phyloP scores from a whole-genome alignment of 2,329 filamentous ascomycete species.

The Berkeleyomyces basicola region DNA sequence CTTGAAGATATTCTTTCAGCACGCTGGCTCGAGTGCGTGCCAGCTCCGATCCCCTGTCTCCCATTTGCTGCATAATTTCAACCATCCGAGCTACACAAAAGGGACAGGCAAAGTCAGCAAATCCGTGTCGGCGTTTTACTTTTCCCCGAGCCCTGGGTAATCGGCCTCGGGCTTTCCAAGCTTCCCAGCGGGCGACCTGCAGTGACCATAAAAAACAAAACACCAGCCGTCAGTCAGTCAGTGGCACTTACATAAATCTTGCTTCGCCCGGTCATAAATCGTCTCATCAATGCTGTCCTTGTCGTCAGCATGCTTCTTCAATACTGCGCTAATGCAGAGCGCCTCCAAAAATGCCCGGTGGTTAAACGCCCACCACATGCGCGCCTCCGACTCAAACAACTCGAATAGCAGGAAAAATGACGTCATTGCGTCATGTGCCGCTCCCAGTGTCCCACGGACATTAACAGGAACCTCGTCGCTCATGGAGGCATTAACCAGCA shows the following conservation, averaged over 20 bases:
- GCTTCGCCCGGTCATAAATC: constrained; percentile 40
- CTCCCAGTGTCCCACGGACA: constrained; percentile 52
- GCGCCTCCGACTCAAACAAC: constrained; percentile 52
- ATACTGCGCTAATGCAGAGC: constrained; percentile 45
- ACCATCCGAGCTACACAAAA: constrained; percentile 39
- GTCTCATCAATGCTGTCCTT: constrained; percentile 29
- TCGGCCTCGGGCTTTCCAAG: not conserved
- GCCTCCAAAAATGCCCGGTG: constrained; percentile 67
- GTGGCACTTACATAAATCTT: constrained; percentile 40
- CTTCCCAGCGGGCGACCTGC: not conserved
- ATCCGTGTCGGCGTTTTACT: not conserved
- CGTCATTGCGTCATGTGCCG: constrained; percentile 56
- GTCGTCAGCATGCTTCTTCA: constrained; percentile 34
- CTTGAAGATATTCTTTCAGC: constrained; percentile 33
- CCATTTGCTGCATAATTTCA: constrained; percentile 41
- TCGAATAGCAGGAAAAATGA: constrained; percentile 57
- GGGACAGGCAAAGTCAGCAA: not conserved
- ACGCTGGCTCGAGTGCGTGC: constrained; percentile 43
- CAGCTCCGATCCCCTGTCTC: constrained; percentile 39
- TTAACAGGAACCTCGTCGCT: constrained; percentile 48
- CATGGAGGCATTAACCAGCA: constrained; percentile 60
- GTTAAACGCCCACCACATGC: constrained; percentile 75
- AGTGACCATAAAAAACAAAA: not conserved
- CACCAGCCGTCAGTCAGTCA: not conserved
- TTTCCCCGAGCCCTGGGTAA: not conserved